phyloP scores from a whole-genome alignment of 306 rosid species.

The Citrullus colocynthis region DNA sequence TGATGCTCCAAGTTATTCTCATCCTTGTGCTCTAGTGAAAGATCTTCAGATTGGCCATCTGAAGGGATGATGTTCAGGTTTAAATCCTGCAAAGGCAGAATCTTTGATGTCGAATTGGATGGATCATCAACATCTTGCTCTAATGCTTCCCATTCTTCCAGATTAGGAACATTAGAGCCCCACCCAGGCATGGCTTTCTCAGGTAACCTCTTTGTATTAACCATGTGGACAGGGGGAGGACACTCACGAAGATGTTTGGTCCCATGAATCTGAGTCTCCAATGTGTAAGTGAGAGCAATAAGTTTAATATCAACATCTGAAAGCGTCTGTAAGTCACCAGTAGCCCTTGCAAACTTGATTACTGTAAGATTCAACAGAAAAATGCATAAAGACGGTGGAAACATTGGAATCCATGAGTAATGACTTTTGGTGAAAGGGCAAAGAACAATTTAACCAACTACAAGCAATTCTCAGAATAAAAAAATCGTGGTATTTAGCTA shows the following conservation, averaged over 20 bases:
- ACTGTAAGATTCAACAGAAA: constrained; percentile 24
- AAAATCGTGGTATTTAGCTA: neutral
- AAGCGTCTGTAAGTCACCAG: constrained; percentile 89
- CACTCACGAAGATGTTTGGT: constrained; percentile 53
- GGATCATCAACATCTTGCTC: constrained; percentile 36
- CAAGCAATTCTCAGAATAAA: neutral
- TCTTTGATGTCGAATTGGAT: constrained; percentile 32
- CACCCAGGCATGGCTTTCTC: constrained; percentile 96
- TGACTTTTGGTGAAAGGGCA: neutral
- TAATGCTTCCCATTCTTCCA: constrained; percentile 84
- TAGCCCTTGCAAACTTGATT: constrained; percentile 71
- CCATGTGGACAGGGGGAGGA: constrained; percentile 61
- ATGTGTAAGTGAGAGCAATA: constrained; percentile 56
- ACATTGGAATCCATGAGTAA: neutral
- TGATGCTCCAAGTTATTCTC: constrained; percentile 30
- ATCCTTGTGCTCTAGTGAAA: constrained; percentile 14
- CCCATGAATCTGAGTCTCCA: constrained; percentile 81
- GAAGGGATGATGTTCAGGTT: constrained; percentile 41
- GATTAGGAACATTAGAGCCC: constrained; percentile 85
- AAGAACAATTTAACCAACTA: neutral
- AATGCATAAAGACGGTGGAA: neutral
- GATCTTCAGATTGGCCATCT: constrained; percentile 30
- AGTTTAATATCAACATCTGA: constrained; percentile 85
- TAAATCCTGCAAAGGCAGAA: constrained; percentile 76
- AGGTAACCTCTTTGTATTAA: constrained; percentile 58